A percentile compares a stretch with the other conserved stretches of the same genome.
These are phyloP conservation scores for Liquidambar formosana DNA, from an alignment of 164 flowering plant genomes.

Conservation along the genomic window DNA sequence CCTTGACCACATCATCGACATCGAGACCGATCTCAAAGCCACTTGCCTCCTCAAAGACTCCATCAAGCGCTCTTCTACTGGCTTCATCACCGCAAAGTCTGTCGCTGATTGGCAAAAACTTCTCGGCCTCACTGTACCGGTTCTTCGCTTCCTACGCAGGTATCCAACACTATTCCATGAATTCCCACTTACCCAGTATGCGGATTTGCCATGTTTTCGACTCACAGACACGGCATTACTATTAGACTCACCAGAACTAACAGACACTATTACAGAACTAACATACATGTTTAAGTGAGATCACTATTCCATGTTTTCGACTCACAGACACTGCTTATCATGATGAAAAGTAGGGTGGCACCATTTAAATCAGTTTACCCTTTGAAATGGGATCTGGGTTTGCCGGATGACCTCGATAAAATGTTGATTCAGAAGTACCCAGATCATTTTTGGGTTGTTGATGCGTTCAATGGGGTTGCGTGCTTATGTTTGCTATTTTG, in stretches of 20 bases:
- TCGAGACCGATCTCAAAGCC: conserved; percentile 90
- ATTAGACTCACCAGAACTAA: conserved; percentile 56
- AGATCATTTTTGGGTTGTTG: conserved; percentile 25
- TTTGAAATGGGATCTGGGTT: conserved; percentile 86
- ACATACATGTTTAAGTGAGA: no score
- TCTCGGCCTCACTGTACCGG: conserved; percentile 94
- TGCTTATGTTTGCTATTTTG: conserved; percentile 67
- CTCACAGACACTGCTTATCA: conserved; percentile 63
- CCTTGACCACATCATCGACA: conserved; percentile 84
- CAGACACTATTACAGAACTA: no score
- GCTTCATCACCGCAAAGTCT: conserved; percentile 61
- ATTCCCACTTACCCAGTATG: conserved; percentile 9
- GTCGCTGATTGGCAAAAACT: conserved; percentile 69
- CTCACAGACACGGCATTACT: conserved; percentile 61
- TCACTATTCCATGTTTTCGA: conserved; percentile 23
- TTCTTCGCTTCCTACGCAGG: conserved; percentile 82
- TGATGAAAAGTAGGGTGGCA: conserved; percentile 42
- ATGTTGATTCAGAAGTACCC: conserved; percentile 27
- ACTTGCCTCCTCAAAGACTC: conserved; percentile 92
- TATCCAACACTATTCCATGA: conserved; percentile 11
- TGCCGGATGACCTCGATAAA: conserved; percentile 65
- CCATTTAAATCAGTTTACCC: conserved; percentile 60
- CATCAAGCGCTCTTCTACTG: conserved; percentile 70
- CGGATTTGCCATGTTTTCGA: conserved; percentile 58
- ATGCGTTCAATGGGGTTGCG: conserved; percentile 51